These are phyloP conservation scores for Cladophialophora exuberans DNA, from an alignment of 2,329 filamentous ascomycete species.

Conservation along the genomic window DNA sequence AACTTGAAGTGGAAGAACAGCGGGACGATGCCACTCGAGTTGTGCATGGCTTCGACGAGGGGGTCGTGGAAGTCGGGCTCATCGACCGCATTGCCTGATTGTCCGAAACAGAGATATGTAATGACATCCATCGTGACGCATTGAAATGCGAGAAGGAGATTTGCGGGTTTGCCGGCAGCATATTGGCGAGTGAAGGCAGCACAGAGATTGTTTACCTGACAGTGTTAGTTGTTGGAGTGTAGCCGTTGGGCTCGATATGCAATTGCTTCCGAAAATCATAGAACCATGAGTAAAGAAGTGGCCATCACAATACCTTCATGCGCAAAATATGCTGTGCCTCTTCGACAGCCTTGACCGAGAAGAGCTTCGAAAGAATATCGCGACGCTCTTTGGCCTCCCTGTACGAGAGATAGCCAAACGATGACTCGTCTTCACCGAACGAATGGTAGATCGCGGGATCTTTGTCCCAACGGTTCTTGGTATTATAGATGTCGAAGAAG, in stretches of 20 bases:
- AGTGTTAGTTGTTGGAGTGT: conserved; percentile 8
- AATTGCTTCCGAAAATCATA: no score
- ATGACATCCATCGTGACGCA: conserved; percentile 35
- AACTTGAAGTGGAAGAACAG: conserved; percentile 35
- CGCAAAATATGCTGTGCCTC: conserved; percentile 27
- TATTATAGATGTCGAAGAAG: conserved; percentile 32
- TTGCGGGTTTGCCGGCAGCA: conserved; percentile 32
- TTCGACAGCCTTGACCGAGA: conserved; percentile 19
- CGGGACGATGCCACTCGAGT: conserved; percentile 25
- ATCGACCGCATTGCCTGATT: conserved; percentile 31
- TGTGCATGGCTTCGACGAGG: conserved; percentile 34
- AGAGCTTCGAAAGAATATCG: conserved; percentile 29
- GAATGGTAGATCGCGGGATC: conserved; percentile 29
- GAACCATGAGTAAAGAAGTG: no score
- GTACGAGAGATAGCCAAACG: conserved; percentile 28
- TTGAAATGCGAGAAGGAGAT: conserved; percentile 39
- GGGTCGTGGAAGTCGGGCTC: conserved; percentile 31
- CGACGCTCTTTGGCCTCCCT: conserved; percentile 32
- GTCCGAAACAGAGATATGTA: conserved; percentile 34
- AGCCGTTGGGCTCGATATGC: no score
- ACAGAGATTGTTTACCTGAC: conserved; percentile 32
- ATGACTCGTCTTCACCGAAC: conserved; percentile 32
- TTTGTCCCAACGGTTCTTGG: conserved; percentile 31
- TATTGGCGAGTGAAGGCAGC: conserved; percentile 26
- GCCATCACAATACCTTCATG: conserved; percentile 32